Evolutionary conservation across 2,329 filamentous ascomycete genomes (phyloP), one percentile per base, ranked within the genome.

Genomic region (Arachnomyces sp.): DNA sequence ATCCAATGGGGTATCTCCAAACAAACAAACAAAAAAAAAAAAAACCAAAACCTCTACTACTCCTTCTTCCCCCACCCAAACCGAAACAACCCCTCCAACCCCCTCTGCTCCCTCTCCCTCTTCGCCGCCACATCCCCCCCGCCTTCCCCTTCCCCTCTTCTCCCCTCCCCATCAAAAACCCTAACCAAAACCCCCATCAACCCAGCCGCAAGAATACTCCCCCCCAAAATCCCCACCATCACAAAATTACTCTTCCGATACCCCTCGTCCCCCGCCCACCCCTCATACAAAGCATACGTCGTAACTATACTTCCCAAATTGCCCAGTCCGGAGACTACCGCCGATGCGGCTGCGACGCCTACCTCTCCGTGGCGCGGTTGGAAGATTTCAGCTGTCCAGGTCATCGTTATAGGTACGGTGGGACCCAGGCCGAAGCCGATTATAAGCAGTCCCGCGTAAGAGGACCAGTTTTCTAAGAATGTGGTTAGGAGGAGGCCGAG

Each of bases 351-450:
- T 3, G 88, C 88, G 5, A 95, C 87, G 40, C 88, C 88, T 15
- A 95, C 86, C 62, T 95, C 88, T 34, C 88, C 86, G 56, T 95
- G 88, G 9, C 88, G 82, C 25, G 77, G 76, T 65, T 94, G 87
- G 69, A 95, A 95, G 55, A 94, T 83, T 63, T 94, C 85, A 47
- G 80, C 86, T 25, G 85, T 87, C 88, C 88, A 94, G 28, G 87
- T 83, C 88, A 95, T 95, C 61, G 85, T 90, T 55, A 90, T 90
- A 8, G 88, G 88, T 1, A 94, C 87, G 0, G 88, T 94, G 3
- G 88, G 88, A 1, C 88, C 88, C 2, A 95, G 79, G 0, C 88
- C 88, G 54, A 94, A 94, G 3, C 88, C 88, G 28, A 95, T 83
- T 66, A 95, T 82, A 37, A 95, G 68, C n/a, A 95, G 76, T 3